Conservation (phyloP, 2,329 filamentous ascomycete genomes). For the Colletotrichum paranaense region DNA sequence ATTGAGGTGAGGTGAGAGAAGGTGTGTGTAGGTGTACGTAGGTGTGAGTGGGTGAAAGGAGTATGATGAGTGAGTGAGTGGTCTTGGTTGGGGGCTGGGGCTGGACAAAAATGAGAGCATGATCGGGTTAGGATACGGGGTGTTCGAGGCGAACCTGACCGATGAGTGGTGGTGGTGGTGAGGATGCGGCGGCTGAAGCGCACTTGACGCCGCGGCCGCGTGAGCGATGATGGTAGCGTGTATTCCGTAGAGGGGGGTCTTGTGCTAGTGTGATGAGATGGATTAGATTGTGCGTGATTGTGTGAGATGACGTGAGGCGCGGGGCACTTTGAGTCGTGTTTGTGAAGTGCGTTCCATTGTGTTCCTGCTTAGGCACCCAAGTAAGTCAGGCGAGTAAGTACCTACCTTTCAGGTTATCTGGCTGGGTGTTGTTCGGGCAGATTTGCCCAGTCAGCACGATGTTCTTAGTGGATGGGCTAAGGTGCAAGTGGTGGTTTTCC, state of each 20-base stretch:
- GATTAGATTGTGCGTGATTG: background rate
- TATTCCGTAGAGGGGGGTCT: background rate
- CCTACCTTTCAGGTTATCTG: background rate
- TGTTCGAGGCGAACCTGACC: background rate
- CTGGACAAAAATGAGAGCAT: background rate
- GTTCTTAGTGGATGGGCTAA: background rate
- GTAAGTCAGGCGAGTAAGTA: background rate
- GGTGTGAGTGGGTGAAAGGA: background rate
- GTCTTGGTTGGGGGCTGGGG: no score
- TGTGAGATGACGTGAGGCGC: slow-evolving; percentile 26
- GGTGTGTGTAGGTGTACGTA: background rate
- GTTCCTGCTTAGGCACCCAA: no score
- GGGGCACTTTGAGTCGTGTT: background rate
- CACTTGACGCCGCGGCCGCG: slow-evolving; percentile 7
- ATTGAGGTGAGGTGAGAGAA: background rate
- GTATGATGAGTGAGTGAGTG: background rate
- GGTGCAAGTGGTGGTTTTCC: background rate
- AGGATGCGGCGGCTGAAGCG: background rate
- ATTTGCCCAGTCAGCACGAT: background rate
- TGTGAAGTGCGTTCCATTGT: no score
- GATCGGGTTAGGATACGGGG: background rate
- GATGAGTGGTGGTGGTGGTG: background rate
- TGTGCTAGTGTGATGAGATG: background rate
- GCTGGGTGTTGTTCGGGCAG: background rate
- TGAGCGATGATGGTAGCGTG: background rate